Percentiles rank a stretch among this genome's conserved stretches.
phyloP scores from a whole-genome alignment of 495 filamentous ascomycete species.

The Podospora bellae-mahoneyi region DNA sequence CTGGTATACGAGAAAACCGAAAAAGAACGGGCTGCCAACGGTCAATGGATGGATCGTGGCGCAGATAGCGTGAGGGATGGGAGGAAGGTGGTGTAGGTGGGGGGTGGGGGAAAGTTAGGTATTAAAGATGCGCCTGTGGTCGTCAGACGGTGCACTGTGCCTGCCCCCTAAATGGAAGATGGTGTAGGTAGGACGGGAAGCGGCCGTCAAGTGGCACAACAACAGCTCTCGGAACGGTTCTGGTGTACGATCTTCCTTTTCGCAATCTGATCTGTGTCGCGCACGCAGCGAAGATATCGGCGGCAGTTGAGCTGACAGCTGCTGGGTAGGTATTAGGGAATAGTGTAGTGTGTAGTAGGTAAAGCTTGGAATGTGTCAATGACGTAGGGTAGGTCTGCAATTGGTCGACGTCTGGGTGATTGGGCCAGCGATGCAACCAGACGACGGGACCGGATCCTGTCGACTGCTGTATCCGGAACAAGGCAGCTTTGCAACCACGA shows the following conservation, averaged over 20 bases:
- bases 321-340: not conserved
- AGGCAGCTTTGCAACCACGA: slow-evolving; percentile 9
- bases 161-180: slow-evolving; percentile 1
- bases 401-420: not conserved
- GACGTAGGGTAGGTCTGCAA: slow-evolving; percentile 9
- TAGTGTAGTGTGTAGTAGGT: not conserved
- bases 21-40: slow-evolving; percentile 2
- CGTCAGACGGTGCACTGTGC: slow-evolving; percentile 1
- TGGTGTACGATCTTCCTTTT: not conserved
- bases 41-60: slow-evolving; percentile 5
- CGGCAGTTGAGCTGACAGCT: not conserved
- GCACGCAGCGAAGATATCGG: not conserved
- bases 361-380: slow-evolving; percentile 3
- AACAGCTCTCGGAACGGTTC: not conserved
- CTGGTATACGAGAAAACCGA: slow-evolving; percentile 6
- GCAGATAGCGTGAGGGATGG: slow-evolving; percentile 4
- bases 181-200: not conserved
- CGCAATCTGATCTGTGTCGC: slow-evolving; percentile 2
- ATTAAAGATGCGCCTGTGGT: not conserved
- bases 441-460: not conserved
- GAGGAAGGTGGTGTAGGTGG: not conserved
- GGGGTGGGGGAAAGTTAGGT: not conserved
- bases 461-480: slow-evolving; percentile 9
- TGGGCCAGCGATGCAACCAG: not conserved
- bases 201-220: slow-evolving; percentile 6